These are phyloP conservation scores for Coelastrella sp. DNA, from an alignment of 139 green algal species.

Conservation along the genomic window DNA sequence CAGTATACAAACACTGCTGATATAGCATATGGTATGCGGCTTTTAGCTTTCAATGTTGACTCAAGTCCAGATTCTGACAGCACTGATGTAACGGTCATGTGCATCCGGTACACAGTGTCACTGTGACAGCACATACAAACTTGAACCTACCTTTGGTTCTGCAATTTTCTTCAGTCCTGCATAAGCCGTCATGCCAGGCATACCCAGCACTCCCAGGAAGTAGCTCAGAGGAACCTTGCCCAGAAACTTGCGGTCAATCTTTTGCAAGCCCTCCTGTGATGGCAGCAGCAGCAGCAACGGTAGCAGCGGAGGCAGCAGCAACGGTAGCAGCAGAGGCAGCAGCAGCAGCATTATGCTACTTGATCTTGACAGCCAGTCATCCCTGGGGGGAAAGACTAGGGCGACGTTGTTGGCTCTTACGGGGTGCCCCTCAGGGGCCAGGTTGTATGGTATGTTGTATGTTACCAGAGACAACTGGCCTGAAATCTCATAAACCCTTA, in stretches of 20 bases:
- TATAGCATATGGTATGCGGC: background rate
- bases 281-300: background rate
- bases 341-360: background rate
- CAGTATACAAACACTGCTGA: no score
- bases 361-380: background rate
- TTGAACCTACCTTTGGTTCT: conserved; percentile 39
- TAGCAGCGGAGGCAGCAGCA: background rate
- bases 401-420: no score
- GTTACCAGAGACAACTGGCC: no score
- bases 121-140: background rate
- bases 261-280: background rate
- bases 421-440: no score
- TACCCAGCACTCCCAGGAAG: conserved; percentile 44
- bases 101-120: background rate
- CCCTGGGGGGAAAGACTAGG: background rate
- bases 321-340: background rate
- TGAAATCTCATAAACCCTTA: no score
- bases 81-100: background rate
- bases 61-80: background rate
- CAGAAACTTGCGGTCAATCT: conserved; percentile 6
- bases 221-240: conserved; percentile 48
- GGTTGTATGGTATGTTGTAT: no score
- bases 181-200: conserved; percentile 44
- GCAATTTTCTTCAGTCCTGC: conserved; percentile 53
- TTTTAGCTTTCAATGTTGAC: background rate